A percentile compares a stretch with the other conserved stretches of the same genome.
Evolutionary conservation across 352 stramenopile species (phyloP).

Genomic region (Globisporangium barbulae): DNA sequence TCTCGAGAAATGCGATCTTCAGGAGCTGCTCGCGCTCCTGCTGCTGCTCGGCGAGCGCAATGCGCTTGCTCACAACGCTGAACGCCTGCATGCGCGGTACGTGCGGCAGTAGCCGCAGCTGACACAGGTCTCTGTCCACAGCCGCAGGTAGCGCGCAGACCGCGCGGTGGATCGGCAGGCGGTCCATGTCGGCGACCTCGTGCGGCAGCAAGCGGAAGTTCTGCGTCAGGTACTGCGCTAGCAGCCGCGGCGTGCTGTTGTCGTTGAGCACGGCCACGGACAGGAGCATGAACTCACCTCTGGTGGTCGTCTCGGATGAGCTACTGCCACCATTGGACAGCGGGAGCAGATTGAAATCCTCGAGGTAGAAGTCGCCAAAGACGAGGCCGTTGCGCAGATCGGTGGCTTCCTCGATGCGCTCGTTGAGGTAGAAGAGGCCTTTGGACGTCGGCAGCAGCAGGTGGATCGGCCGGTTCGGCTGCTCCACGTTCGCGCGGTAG

Average conservation of each 20-base stretch:
- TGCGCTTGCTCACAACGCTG: constrained; percentile 27
- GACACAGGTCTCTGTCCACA: constrained; percentile 49
- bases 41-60: constrained; percentile 42
- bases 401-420: constrained; percentile 54
- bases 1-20: constrained; percentile 45
- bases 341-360: constrained; percentile 58
- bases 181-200: constrained; percentile 22
- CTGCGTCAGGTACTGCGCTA: constrained; percentile 65
- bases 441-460: constrained; percentile 60
- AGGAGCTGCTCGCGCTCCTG: constrained; percentile 55
- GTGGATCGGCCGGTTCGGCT: constrained; percentile 57
- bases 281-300: constrained; percentile 61
- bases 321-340: background rate
- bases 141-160: constrained; percentile 25
- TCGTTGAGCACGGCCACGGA: constrained; percentile 59
- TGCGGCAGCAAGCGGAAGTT: constrained; percentile 56
- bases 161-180: constrained; percentile 25
- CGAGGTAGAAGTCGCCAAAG: constrained; percentile 56
- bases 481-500: constrained; percentile 59
- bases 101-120: constrained; percentile 52
- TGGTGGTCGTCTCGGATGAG: background rate
- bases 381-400: constrained; percentile 61
- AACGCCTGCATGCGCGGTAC: constrained; percentile 58
- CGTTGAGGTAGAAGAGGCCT: constrained; percentile 71
- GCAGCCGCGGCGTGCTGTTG: constrained; percentile 49